Percentiles rank a stretch among this genome's conserved stretches.
These are phyloP conservation scores for Apophysomyces ossiformis DNA, from an alignment of 371 early-diverging fungal species.

Conservation along the genomic window DNA sequence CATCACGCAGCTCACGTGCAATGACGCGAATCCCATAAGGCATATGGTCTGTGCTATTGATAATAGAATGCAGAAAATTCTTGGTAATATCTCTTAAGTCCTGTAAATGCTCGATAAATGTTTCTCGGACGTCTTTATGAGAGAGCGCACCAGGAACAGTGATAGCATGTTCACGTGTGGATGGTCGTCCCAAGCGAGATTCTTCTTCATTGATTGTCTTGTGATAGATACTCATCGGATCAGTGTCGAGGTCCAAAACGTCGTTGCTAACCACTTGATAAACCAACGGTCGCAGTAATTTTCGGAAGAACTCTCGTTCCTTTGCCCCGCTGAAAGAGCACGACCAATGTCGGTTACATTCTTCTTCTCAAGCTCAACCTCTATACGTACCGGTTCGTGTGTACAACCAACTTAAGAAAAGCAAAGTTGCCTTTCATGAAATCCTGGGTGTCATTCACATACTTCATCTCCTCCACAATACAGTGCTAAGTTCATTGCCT, in stretches of 20 bases:
- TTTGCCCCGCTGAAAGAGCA: constrained; percentile 79
- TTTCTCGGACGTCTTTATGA: constrained; percentile 85
- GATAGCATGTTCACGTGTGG: constrained; percentile 76
- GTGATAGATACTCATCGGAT: constrained; percentile 91
- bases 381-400: constrained; percentile 73
- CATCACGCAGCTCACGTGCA: constrained; percentile 84
- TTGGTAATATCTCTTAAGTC: constrained; percentile 81
- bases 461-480: constrained; percentile 89
- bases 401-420: constrained; percentile 94
- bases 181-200: constrained; percentile 83
- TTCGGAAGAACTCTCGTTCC: constrained; percentile 90
- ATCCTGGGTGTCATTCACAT: constrained; percentile 81
- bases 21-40: constrained; percentile 96
- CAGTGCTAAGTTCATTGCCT: constrained; percentile 55
- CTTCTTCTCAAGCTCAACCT: not conserved
- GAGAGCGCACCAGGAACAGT: constrained; percentile 82
- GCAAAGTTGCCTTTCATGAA: constrained; percentile 93
- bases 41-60: constrained; percentile 82
- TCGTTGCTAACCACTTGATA: constrained; percentile 78
- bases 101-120: constrained; percentile 75
- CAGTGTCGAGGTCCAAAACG: constrained; percentile 87
- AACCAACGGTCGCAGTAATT: constrained; percentile 83
- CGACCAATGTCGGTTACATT: not conserved
- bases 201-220: constrained; percentile 90
- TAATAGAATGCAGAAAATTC: constrained; percentile 82